Evolutionary conservation across 1,284 basidiomycete genomes (phyloP).

Genomic region (Calocybe gambosa): DNA sequence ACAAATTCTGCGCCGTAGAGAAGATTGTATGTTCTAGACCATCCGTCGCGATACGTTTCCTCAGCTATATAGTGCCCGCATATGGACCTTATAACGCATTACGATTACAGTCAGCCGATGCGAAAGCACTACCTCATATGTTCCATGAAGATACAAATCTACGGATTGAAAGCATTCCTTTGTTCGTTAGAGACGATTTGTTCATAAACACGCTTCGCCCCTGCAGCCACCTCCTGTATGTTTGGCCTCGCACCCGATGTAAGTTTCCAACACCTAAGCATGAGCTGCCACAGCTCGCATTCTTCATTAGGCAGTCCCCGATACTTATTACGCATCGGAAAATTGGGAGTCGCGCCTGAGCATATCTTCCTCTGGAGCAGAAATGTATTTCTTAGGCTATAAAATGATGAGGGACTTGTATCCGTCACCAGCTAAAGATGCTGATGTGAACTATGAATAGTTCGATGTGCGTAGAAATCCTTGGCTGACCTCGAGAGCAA

Average conservation of each 20-base stretch:
- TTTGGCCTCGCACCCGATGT: background rate
- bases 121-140: too few species aligned
- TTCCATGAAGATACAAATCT: background rate
- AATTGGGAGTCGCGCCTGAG: background rate
- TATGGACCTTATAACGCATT: too few species aligned
- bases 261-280: conserved; percentile 1
- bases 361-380: background rate
- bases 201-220: background rate
- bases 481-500: background rate
- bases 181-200: background rate
- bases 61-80: too few species aligned
- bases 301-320: background rate
- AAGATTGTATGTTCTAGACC: conserved; percentile 22
- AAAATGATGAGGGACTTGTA: background rate
- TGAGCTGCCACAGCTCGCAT: background rate
- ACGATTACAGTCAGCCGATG: too few species aligned
- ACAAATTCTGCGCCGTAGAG: conserved; percentile 42
- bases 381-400: background rate
- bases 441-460: background rate
- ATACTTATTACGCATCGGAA: background rate
- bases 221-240: background rate
- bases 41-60: too few species aligned
- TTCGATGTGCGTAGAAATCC: background rate
- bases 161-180: background rate
- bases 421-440: background rate